These are phyloP conservation scores for Cotoneaster glaucophyllus DNA, from an alignment of 306 rosid genomes.

Conservation along the genomic window DNA sequence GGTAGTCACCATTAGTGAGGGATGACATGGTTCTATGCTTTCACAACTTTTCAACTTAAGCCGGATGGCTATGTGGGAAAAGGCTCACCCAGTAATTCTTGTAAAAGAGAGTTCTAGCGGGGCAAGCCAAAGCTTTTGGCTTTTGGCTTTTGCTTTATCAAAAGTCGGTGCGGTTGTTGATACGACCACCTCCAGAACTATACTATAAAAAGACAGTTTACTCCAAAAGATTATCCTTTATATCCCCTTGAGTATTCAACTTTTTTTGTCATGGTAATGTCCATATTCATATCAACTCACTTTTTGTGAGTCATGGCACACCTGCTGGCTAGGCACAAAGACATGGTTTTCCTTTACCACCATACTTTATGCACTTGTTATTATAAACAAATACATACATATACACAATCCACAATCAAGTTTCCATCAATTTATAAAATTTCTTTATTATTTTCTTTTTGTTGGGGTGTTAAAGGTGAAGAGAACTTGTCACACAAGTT, in stretches of 20 bases:
- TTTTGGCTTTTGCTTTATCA: conserved; percentile 33
- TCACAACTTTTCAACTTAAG: conserved; percentile 52
- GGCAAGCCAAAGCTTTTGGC: conserved; percentile 30
- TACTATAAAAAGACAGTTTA: neutral
- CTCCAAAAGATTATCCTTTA: neutral
- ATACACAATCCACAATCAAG: neutral
- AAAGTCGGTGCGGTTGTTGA: conserved; percentile 56
- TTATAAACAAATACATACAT: neutral
- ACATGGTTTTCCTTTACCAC: neutral
- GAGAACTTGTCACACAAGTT: conserved; percentile 1
- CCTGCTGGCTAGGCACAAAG: neutral
- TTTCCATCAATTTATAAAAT: neutral
- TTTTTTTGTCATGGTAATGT: neutral
- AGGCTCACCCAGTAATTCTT: conserved; percentile 19
- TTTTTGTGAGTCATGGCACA: neutral
- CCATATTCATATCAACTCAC: neutral
- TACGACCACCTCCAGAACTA: neutral
- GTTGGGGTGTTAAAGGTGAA: neutral
- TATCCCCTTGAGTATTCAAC: neutral
- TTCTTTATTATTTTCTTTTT: neutral
- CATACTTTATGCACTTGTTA: neutral
- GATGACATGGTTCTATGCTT: conserved; percentile 38
- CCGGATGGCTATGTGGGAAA: conserved; percentile 39
- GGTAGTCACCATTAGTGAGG: conserved; percentile 16
- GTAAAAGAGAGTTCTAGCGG: conserved; percentile 53